Evolutionary conservation across 768 basidiomycete genomes (phyloP), one percentile per base, ranked within the genome.

Genomic region (Xanthoconium purpureum): DNA sequence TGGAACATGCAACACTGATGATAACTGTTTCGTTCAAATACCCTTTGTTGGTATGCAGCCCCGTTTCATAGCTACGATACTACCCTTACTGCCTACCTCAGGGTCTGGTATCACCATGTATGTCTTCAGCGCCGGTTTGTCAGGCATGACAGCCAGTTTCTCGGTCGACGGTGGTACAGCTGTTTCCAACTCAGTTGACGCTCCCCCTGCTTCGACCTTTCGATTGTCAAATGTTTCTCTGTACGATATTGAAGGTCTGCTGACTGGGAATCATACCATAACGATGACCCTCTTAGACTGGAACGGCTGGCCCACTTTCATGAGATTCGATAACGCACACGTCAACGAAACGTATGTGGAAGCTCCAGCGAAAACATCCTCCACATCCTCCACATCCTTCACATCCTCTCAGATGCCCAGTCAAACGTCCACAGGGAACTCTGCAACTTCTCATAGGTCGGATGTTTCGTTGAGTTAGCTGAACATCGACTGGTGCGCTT

Each of bases 21-120:
- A 70, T 5, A 49, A 55, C 29, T 68, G 67, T 28, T 50, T 10
- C 9, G 32, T 68, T 29, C 12, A 58, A 42, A 48, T 68, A 18
- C 68, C 66, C 44, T 69, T 67, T 18, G 48, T 8, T 38, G 66
- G 67, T 63, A 50, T 15, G 56, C 8, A 32, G 20, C 28, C 2
- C 33, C 33, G 6, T 30, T 52, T 35, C 4, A 40, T 40, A 24
- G 2, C 0, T 15, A 8, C 39, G 7, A 37, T 35, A 1, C 24
- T 24, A 15, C 6, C 30, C 20, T 55, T 18, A 62, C 10, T 24
- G 0, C 37, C 17, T 11, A 42, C 39, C 33, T 17, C 9, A 68
- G 67, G 68, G 24, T 65, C 67, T 0, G 68, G 67, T 12, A 68
- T 68, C 47, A 54, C 61, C 33, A 63, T 70, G 53, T 70, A 68